Evolutionary conservation across 148 eudicot species (phyloP).

Genomic region (Fagopyrum esculentum): DNA sequence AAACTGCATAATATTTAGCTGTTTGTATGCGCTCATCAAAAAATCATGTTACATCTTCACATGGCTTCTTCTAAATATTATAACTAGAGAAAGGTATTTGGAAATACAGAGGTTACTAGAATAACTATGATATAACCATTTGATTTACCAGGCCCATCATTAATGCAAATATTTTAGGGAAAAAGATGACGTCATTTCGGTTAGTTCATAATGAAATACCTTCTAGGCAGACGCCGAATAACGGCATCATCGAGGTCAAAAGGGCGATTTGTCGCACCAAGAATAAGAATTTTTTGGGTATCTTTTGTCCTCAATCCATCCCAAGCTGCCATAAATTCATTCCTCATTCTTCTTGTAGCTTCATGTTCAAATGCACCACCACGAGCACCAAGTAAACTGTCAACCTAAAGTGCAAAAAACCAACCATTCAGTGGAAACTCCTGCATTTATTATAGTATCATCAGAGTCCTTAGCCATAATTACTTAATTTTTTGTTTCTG

Average conservation of each 20-base stretch:
- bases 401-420: slow-evolving; percentile 46
- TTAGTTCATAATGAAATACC: slow-evolving; percentile 30
- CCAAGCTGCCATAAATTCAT: slow-evolving; percentile 99
- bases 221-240: slow-evolving; percentile 89
- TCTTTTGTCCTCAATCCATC: slow-evolving; percentile 98
- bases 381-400: slow-evolving; percentile 99
- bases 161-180: background rate
- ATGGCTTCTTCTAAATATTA: background rate
- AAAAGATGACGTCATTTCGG: background rate
- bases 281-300: slow-evolving; percentile 84
- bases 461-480: too few relatives aligned
- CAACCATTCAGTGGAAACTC: background rate
- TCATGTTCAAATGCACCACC: slow-evolving; percentile 97
- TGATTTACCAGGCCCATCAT: background rate
- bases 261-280: slow-evolving; percentile 98
- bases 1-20: background rate
- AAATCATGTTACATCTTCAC: background rate
- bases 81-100: background rate
- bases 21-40: background rate
- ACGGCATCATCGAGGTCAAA: slow-evolving; percentile 99
- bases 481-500: too few relatives aligned
- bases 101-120: background rate
- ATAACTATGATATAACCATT: background rate
- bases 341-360: slow-evolving; percentile 97
- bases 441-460: background rate